Evolutionary conservation across 805 yeast genomes (phyloP).

Genomic region (Starmera pachycereana): DNA sequence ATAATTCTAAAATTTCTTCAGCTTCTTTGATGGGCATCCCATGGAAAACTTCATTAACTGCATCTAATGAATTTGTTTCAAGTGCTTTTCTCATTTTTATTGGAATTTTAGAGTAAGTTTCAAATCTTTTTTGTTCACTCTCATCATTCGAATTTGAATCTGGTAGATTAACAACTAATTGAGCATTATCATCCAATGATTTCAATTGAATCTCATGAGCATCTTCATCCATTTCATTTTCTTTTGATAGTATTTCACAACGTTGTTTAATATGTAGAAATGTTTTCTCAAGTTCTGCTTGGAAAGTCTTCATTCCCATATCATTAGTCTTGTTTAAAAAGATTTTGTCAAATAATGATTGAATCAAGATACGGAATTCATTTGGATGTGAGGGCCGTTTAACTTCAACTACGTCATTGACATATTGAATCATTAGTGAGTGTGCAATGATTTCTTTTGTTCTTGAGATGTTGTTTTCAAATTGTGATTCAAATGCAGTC

Average conservation of each 20-base stretch:
- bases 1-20: conserved; percentile 59
- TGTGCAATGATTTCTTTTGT: conserved; percentile 70
- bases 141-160: conserved; percentile 36
- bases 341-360: conserved; percentile 58
- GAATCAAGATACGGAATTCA: conserved; percentile 36
- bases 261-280: conserved; percentile 65
- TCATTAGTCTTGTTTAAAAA: conserved; percentile 23
- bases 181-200: conserved; percentile 75
- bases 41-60: conserved; percentile 75
- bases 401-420: conserved; percentile 30
- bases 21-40: conserved; percentile 67
- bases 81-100: conserved; percentile 64
- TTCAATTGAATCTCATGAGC: conserved; percentile 81
- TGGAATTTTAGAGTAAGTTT: conserved; percentile 49
- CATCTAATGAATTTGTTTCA: conserved; percentile 59
- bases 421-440: conserved; percentile 69
- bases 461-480: conserved; percentile 42
- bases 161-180: conserved; percentile 65
- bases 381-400: conserved; percentile 23
- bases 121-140: conserved; percentile 32
- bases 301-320: conserved; percentile 63
- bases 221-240: conserved; percentile 25
- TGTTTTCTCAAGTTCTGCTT: conserved; percentile 66
- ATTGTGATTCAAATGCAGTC: conserved; percentile 82
- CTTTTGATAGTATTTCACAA: conserved; percentile 52